These are phyloP conservation scores for Alectoria sarmentosa DNA, from an alignment of 495 filamentous ascomycete genomes.

Conservation along the genomic window DNA sequence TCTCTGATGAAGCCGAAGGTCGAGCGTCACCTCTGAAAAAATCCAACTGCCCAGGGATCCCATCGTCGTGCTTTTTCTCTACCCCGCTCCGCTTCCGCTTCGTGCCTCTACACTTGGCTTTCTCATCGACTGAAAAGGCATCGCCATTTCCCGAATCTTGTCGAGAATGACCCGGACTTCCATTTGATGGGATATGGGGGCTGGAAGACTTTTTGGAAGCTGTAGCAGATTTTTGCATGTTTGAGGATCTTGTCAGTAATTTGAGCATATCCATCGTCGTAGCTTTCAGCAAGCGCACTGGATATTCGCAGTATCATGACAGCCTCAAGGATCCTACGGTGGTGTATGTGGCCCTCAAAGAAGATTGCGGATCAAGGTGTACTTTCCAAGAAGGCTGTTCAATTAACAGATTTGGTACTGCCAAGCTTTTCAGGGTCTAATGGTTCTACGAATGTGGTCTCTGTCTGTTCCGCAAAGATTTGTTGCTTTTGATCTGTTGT, in stretches of 20 bases:
- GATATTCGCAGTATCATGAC: neutral
- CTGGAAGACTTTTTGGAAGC: conserved; percentile 25
- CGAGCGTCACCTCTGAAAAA: neutral
- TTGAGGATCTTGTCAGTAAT: conserved; percentile 48
- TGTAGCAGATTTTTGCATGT: conserved; percentile 37
- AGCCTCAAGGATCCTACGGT: neutral
- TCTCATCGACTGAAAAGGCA: neutral
- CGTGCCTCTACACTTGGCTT: conserved; percentile 21
- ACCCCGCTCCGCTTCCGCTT: conserved; percentile 20
- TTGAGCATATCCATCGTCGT: conserved; percentile 47
- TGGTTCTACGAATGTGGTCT: neutral
- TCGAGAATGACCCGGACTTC: conserved; percentile 31
- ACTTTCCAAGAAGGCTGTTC: too few relatives aligned
- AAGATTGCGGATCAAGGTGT: neutral
- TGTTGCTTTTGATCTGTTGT: conserved; percentile 23
- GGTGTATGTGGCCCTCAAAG: neutral
- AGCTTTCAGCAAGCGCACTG: neutral
- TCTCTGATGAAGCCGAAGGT: neutral
- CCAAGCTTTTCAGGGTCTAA: conserved; percentile 3
- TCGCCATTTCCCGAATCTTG: neutral
- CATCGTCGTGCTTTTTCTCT: conserved; percentile 4
- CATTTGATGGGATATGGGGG: conserved; percentile 41
- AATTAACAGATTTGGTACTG: conserved; percentile 6
- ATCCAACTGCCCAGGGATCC: neutral
- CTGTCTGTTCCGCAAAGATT: neutral